Conservation (phyloP, 2,329 filamentous ascomycete species). For the Phaeomoniella chlamydospora region DNA sequence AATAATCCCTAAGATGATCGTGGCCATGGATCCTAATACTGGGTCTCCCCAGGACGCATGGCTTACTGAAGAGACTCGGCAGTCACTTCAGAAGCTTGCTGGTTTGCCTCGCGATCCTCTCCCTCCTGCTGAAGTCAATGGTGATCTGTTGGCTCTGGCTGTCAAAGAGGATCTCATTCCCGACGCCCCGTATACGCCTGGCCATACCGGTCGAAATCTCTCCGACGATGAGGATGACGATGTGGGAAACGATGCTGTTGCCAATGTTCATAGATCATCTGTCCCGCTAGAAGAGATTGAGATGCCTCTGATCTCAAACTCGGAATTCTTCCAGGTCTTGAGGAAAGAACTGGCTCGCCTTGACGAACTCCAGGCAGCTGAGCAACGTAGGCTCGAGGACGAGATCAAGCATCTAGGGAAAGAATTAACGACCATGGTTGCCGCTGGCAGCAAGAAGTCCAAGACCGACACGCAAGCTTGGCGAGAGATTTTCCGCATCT, state of each 20-base stretch:
- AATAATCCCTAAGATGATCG: slow-evolving; percentile 54
- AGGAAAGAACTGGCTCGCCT: slow-evolving; percentile 56
- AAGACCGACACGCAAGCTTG: slow-evolving; percentile 55
- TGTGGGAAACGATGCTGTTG: slow-evolving; percentile 1
- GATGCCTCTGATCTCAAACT: slow-evolving; percentile 62
- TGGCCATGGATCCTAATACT: slow-evolving; percentile 52
- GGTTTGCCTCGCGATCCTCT: neutral
- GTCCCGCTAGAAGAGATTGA: slow-evolving; percentile 39
- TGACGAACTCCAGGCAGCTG: slow-evolving; percentile 51
- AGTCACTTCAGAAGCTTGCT: neutral
- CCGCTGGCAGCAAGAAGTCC: slow-evolving; percentile 49
- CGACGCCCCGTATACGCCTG: neutral
- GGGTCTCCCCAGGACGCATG: slow-evolving; percentile 55
- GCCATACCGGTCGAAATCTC: neutral
- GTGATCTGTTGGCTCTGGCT: neutral
- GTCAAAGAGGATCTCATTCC: neutral
- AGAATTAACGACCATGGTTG: slow-evolving; percentile 44
- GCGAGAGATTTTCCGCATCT: slow-evolving; percentile 70
- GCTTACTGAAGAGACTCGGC: slow-evolving; percentile 49
- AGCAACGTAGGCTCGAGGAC: slow-evolving; percentile 47
- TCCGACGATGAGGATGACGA: slow-evolving; percentile 1
- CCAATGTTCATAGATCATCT: slow-evolving; percentile 1
- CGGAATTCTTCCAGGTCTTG: slow-evolving; percentile 65
- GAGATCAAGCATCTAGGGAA: slow-evolving; percentile 52
- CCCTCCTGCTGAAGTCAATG: neutral